Evolutionary conservation across 164 flowering plant species (phyloP), one percentile per base, ranked within the genome.

Genomic region (Amborella trichopoda): DNA sequence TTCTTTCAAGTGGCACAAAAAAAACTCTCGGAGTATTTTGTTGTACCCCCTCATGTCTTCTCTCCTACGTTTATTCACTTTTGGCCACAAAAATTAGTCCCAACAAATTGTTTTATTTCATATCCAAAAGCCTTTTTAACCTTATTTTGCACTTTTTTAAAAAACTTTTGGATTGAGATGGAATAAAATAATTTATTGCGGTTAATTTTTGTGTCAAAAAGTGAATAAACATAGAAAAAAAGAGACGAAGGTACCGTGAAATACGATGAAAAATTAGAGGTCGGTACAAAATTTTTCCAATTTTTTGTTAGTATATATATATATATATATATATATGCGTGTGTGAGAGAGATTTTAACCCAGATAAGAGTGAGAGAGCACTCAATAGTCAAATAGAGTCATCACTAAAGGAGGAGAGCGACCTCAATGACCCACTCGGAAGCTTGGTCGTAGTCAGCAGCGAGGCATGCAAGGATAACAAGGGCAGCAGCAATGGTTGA

Each of bases 401-500:
- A 6, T 3, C 17, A 45, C 17, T 11, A 2, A 11, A 45, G 19
- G 17, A 3, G 22, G 12, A 3, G 13, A 40, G 3, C 26, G 74
- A 90, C 96, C 83, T 80, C 64, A 47, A 68, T 73, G 26, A 86
- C 67, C 13, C 58, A 51, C 52, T 68, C 55, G 68, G 72, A 70
- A 25, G 88, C 59, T 40, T 61, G 49, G 46, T 77, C 63, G 40
- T 61, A 65, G 40, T 76, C 54, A 52, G 62, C 50, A 32, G 80
- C 76, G 3, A 71, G 40, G 52, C 72, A 72, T 50, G 88, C 81
- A 19, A 87, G 77, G 33, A 75, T 74, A 48, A 87, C 95, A 18
- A 91, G 46, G 1, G 73, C 78, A 46, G 99, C 99, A 54, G 95
- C 96, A 4, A 91, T 72, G 14, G 81, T 82, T 48, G 99, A 84